Evolutionary conservation across 805 yeast species (phyloP), one percentile per base, ranked within the genome.

Genomic region (Blastobotrys chiropterorum): DNA sequence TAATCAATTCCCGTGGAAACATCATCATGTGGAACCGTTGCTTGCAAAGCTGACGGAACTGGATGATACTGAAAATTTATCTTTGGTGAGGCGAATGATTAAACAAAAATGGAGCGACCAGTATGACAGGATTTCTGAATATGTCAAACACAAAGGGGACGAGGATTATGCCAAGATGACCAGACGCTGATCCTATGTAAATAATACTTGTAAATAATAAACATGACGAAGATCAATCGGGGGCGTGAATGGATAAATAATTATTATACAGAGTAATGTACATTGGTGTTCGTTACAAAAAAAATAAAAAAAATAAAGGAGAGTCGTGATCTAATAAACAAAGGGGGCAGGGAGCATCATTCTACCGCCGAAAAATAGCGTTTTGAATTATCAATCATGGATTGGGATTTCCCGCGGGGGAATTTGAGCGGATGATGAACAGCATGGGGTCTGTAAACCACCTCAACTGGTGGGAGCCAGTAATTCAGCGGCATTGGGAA

Each of bases 1-100:
- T 57, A 78, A 77, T 41, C 81, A 81, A 58, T 85, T 87, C 64
- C 70, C 75, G 30, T 90, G 97, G 97, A 75, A 66, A 8, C 74
- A 73, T 56, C 68, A 40, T 20, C 56, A 54, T 39, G 40, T 56
- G 15, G 30, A n/a, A 13, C 46, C 21, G 46, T 16, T 43, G 21
- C 46, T 43, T 14, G 19, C 17, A 5, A 43, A 43, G 46, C 22
- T 43, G 15, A 17, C 5, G 5, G 20, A 17, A 17, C 26, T 43
- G 15, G 46, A 43, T 14, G 46, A 43, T 16, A 17, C n/a, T 16
- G 15, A n/a, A 43, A 43, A 17, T 14, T 21, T 43, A 7, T 19
- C 22, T 4, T 20, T 43, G 30, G 30, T 43, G 15, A 43, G 21
- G 15, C 26, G 46, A 17, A 43, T 43, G 46, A 43, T 43, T 8